Conservation (phyloP, 2,329 filamentous ascomycete species). For the Xylariaceae sp. region DNA sequence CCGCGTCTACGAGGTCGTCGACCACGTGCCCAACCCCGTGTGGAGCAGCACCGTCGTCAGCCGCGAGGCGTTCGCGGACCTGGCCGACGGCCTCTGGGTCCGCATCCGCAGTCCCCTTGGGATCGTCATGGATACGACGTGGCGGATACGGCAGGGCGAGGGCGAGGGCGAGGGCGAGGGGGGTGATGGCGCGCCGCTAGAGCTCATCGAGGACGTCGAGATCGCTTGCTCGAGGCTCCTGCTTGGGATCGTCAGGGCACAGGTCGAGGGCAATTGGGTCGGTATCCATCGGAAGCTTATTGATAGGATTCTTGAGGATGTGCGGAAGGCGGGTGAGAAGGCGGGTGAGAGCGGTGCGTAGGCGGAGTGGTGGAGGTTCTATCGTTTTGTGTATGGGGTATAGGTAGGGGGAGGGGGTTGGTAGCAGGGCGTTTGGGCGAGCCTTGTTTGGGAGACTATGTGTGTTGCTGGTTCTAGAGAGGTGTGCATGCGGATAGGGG, state of each 20-base stretch:
- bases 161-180: conserved; percentile 28
- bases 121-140: conserved; percentile 57
- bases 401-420: not conserved
- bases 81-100: conserved; percentile 54
- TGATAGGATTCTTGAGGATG: conserved; percentile 40
- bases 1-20: conserved; percentile 52
- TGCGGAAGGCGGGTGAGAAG: conserved; percentile 14
- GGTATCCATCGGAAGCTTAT: conserved; percentile 55
- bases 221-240: conserved; percentile 55
- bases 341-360: not conserved
- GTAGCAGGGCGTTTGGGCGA: not conserved
- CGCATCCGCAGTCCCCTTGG: conserved; percentile 54
- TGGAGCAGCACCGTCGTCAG: conserved; percentile 59
- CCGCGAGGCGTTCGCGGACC: conserved; percentile 56
- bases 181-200: conserved; percentile 32
- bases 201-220: conserved; percentile 53
- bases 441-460: not conserved
- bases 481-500: not conserved
- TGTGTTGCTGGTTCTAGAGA: not conserved
- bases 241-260: conserved; percentile 50
- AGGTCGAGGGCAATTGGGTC: conserved; percentile 55
- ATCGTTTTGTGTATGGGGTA: not conserved
- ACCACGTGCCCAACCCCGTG: conserved; percentile 56
- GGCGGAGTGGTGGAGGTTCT: no score
- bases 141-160: conserved; percentile 42